Evolutionary conservation across 2,329 filamentous ascomycete genomes (phyloP).

Genomic region (Dactylonectria macrodidyma): DNA sequence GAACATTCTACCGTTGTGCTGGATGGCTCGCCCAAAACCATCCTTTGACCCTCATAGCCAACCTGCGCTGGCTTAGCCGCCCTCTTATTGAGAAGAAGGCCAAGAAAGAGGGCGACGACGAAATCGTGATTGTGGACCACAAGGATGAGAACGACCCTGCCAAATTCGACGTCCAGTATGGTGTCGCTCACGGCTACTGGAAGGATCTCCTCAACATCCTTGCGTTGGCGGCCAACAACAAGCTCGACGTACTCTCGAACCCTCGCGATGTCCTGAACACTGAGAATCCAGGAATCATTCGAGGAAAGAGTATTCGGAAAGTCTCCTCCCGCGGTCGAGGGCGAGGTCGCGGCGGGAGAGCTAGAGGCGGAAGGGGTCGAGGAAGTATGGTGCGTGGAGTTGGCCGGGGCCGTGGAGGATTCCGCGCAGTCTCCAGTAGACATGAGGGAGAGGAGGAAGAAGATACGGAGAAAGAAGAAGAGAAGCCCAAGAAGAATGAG

Average conservation of each 20-base stretch:
- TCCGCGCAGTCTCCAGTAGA: neutral
- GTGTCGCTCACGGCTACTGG: conserved; percentile 73
- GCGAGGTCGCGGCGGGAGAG: conserved; percentile 21
- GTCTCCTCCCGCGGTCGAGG: conserved; percentile 32
- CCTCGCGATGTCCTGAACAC: conserved; percentile 59
- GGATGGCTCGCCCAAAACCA: conserved; percentile 71
- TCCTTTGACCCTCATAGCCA: conserved; percentile 67
- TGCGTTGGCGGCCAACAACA: conserved; percentile 63
- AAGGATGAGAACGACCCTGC: conserved; percentile 54
- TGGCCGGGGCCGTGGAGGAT: conserved; percentile 2
- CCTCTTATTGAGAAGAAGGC: conserved; percentile 70
- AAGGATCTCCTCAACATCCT: conserved; percentile 73
- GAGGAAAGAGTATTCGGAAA: conserved; percentile 38
- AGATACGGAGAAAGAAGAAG: neutral
- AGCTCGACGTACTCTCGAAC: conserved; percentile 59
- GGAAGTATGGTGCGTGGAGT: neutral
- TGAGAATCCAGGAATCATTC: conserved; percentile 45
- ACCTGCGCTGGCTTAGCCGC: conserved; percentile 69
- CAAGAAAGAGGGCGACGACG: conserved; percentile 54
- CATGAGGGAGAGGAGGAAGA: neutral
- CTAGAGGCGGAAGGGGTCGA: neutral
- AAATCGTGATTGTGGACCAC: conserved; percentile 52
- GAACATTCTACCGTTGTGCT: conserved; percentile 65
- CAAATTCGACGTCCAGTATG: conserved; percentile 60
- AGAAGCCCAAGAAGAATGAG: conserved; percentile 13